Evolutionary conservation across 192 early-diverging fungal genomes (phyloP).

Genomic region (Coemansia sp.): DNA sequence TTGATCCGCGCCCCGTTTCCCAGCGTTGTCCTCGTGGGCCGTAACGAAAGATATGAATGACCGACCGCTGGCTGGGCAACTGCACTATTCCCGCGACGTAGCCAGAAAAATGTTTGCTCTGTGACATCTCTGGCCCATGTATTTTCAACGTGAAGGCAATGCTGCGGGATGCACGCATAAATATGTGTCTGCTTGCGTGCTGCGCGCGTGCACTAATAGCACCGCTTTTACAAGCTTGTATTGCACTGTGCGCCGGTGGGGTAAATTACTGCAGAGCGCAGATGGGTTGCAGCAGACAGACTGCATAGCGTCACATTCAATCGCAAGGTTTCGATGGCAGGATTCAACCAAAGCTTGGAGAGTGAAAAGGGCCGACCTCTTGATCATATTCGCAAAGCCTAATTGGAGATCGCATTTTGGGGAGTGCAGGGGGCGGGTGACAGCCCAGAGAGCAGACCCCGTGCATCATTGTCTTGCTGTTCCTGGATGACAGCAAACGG

Average conservation of each 20-base stretch:
- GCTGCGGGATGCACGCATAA: not conserved
- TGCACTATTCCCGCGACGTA: not conserved
- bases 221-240: conserved; percentile 3
- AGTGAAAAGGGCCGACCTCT: not conserved
- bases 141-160: not conserved
- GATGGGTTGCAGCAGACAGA: conserved; percentile 4
- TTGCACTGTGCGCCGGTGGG: conserved; percentile 7
- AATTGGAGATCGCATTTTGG: conserved; percentile 7
- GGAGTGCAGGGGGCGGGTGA: conserved; percentile 1
- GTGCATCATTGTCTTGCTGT: not conserved
- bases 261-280: conserved; percentile 22
- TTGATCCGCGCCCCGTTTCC: not conserved
- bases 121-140: not conserved
- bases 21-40: not conserved
- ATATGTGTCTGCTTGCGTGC: not conserved
- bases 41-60: not conserved
- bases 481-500: not conserved
- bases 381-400: conserved; percentile 1
- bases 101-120: not conserved
- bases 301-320: conserved; percentile 4
- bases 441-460: not conserved
- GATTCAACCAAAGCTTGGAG: not conserved
- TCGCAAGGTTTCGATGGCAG: not conserved
- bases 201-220: conserved; percentile 3
- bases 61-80: not conserved